These are phyloP conservation scores for Apophysomyces ossiformis DNA, from an alignment of 371 early-diverging fungal species.

Conservation along the genomic window DNA sequence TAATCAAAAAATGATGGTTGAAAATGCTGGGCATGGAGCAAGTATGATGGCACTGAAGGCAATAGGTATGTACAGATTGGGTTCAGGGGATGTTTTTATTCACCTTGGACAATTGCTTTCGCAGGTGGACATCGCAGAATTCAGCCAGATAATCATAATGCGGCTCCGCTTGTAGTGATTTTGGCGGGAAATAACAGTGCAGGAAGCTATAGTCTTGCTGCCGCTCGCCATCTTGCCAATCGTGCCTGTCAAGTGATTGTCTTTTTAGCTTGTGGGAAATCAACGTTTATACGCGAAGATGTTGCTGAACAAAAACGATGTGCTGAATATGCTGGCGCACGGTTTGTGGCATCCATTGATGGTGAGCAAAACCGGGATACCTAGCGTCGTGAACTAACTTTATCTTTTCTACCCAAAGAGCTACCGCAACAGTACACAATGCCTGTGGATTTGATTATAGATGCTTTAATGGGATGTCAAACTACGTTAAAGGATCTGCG, in stretches of 20 bases:
- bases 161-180: conserved; percentile 72
- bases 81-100: too few species aligned
- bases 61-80: conserved; percentile 39
- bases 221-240: conserved; percentile 80
- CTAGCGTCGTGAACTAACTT: too few species aligned
- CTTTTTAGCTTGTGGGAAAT: conserved; percentile 55
- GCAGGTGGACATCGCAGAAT: conserved; percentile 76
- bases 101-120: background rate
- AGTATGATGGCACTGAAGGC: conserved; percentile 78
- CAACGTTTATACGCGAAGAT: conserved; percentile 21
- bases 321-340: conserved; percentile 39
- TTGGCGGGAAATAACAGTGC: conserved; percentile 77
- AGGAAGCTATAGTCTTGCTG: conserved; percentile 76
- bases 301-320: conserved; percentile 30
- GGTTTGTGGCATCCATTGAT: conserved; percentile 30
- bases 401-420: conserved; percentile 20
- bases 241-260: conserved; percentile 75
- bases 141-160: conserved; percentile 75
- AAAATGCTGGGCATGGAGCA: conserved; percentile 80
- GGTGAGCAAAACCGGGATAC: conserved; percentile 21
- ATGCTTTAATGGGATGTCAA: conserved; percentile 72
- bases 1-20: conserved; percentile 73
- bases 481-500: conserved; percentile 57
- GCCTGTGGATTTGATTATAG: conserved; percentile 82
- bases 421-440: conserved; percentile 56